These are phyloP conservation scores for Botrytis cinerea DNA, from an alignment of 2,329 filamentous ascomycete genomes.

Conservation along the genomic window DNA sequence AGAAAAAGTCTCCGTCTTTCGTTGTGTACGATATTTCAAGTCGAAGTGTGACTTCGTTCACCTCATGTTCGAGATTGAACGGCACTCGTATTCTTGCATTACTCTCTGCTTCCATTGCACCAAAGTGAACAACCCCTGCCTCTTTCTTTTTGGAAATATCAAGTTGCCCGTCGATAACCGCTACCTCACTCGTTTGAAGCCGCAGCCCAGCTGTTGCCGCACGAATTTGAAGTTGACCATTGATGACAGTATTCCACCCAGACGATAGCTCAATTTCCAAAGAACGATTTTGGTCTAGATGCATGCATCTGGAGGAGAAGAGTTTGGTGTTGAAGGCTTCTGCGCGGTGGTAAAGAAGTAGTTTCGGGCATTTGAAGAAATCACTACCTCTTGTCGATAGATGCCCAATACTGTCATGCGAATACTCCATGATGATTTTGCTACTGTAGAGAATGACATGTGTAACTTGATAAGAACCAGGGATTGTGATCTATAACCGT, in stretches of 20 bases:
- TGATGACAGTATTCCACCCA: slow-evolving; percentile 70
- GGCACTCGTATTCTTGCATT: slow-evolving; percentile 67
- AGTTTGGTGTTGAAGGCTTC: slow-evolving; percentile 70
- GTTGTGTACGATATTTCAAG: slow-evolving; percentile 78
- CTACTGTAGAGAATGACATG: slow-evolving; percentile 65
- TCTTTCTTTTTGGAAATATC: slow-evolving; percentile 54
- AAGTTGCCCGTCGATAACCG: slow-evolving; percentile 48
- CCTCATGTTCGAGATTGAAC: slow-evolving; percentile 79
- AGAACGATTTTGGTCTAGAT: slow-evolving; percentile 76
- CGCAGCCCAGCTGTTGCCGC: slow-evolving; percentile 67
- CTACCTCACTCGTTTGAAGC: slow-evolving; percentile 61
- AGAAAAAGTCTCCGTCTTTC: slow-evolving; percentile 63
- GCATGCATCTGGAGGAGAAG: slow-evolving; percentile 66
- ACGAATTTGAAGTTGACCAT: slow-evolving; percentile 61
- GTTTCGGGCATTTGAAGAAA: slow-evolving; percentile 59
- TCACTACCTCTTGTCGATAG: slow-evolving; percentile 28
- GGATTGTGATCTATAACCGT: slow-evolving; percentile 58
- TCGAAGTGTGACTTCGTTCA: slow-evolving; percentile 69
- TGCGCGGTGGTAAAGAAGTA: slow-evolving; percentile 72
- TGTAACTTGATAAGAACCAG: slow-evolving; percentile 75
- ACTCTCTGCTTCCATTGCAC: slow-evolving; percentile 48
- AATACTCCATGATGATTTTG: slow-evolving; percentile 66
- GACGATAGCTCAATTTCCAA: slow-evolving; percentile 73
- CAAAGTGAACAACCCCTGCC: slow-evolving; percentile 55
- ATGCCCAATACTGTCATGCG: slow-evolving; percentile 51